A percentile compares a stretch with the other conserved stretches of the same genome.
These are phyloP conservation scores for Wickerhamiella galacta DNA, from an alignment of 805 yeast genomes.

Conservation along the genomic window DNA sequence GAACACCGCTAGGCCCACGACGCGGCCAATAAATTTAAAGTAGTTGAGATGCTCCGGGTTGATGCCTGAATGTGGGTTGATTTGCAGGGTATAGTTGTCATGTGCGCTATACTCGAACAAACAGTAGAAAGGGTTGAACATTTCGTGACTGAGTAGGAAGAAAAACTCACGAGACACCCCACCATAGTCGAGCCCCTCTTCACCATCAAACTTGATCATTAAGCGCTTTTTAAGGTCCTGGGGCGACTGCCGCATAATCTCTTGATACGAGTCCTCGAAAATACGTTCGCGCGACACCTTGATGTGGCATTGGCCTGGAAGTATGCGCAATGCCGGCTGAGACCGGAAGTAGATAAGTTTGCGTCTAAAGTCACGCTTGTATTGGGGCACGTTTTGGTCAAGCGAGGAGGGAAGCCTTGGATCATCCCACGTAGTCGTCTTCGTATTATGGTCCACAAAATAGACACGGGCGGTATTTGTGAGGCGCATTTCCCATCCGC, in stretches of 20 bases:
- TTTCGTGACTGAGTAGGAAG: constrained; percentile 90
- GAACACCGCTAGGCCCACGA: constrained; percentile 95
- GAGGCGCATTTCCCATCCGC: constrained; percentile 99
- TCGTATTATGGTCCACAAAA: constrained; percentile 97
- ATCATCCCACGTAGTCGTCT: constrained; percentile 99
- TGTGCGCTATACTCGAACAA: constrained; percentile 93
- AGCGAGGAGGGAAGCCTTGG: constrained; percentile 94
- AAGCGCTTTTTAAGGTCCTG: constrained; percentile 93
- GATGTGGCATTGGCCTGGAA: constrained; percentile 97
- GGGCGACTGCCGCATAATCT: constrained; percentile 96
- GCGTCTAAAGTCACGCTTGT: constrained; percentile 96
- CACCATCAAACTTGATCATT: constrained; percentile 98
- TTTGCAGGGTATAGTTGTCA: constrained; percentile 94
- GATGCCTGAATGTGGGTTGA: constrained; percentile 91
- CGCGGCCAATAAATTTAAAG: constrained; percentile 96
- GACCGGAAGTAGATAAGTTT: constrained; percentile 94
- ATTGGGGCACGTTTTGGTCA: constrained; percentile 97
- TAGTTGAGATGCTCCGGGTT: constrained; percentile 97
- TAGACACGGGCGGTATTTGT: constrained; percentile 97
- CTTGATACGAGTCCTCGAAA: constrained; percentile 95
- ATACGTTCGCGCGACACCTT: constrained; percentile 93
- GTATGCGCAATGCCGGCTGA: constrained; percentile 90
- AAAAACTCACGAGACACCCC: constrained; percentile 98
- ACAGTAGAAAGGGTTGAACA: constrained; percentile 97
- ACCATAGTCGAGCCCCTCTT: constrained; percentile 98